Evolutionary conservation across 768 basidiomycete species (phyloP), one percentile per base, ranked within the genome.

Genomic region (Mycena galopus): DNA sequence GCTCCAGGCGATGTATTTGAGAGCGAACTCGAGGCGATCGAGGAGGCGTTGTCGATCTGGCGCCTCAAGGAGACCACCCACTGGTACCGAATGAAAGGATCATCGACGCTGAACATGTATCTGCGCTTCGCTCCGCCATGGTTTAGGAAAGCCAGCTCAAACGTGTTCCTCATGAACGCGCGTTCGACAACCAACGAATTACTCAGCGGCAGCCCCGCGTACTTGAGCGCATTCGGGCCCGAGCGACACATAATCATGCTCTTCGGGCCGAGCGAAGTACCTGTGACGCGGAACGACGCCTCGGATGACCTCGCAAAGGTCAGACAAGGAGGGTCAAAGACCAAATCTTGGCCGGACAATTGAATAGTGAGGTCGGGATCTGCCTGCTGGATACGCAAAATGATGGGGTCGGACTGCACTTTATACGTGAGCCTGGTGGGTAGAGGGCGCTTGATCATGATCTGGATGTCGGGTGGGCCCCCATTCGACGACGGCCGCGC

Each of bases 81-180:
- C 71, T 92, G 89, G 71, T 93, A 88, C 23, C 92, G 90, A 21
- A 94, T 87, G 44, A 93, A 85, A 1, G 92, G 88, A 77, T 96
- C 95, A 61, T 93, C 90, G 51, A 98, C 91, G 73, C 94, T 96
- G 86, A 98, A 98, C 92, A 98, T 96, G 83, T 99, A 99, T 77
- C 92, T 91, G 75, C 96, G 89, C 81, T 93, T 94, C 65, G 84
- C 70, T 33, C 91, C 90, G 35, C 85, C 78, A 73, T 92, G 90
- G 75, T 91, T 91, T 44, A 86, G 73, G 84, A 99, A 98, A 2
- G 96, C 92, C 37, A 98, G 83, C 80, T 98, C 95, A 87, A 99
- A 97, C 0, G 97, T 98, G 79, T 98, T 94, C 69, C 92, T 90
- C 97, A 98, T 98, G 84, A 98, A 98, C 0, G 95, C 92, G 23